These are phyloP conservation scores for Betula pendula DNA, from an alignment of 306 rosid species.

Conservation along the genomic window DNA sequence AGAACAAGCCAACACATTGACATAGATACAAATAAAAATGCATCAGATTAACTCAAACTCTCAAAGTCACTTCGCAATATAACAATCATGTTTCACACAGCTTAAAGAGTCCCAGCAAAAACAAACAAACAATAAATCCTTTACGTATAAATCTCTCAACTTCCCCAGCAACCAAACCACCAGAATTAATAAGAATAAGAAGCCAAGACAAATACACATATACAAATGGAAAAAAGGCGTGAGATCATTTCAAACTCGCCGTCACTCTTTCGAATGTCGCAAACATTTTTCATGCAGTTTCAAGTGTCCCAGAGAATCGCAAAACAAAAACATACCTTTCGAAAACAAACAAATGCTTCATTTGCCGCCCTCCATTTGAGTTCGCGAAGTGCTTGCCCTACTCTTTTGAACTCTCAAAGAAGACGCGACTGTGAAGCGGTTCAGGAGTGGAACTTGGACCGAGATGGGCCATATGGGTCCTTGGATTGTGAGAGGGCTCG, in stretches of 20 bases:
- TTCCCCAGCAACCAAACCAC: not conserved
- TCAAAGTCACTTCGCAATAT: not conserved
- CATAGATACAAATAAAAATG: not conserved
- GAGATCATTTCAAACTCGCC: not conserved
- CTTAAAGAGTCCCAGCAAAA: not conserved
- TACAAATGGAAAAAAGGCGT: not conserved
- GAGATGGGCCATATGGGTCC: too few species aligned
- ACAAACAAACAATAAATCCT: not conserved
- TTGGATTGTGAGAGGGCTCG: not conserved
- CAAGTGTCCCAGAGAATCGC: not conserved
- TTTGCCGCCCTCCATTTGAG: not conserved
- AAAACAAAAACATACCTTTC: not conserved
- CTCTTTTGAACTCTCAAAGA: not conserved
- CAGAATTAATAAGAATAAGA: not conserved
- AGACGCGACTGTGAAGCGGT: not conserved
- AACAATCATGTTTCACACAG: not conserved
- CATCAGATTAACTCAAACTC: not conserved
- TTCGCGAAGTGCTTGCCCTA: not conserved
- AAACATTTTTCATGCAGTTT: not conserved
- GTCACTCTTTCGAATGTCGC: not conserved
- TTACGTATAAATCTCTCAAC: not conserved
- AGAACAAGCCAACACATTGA: not conserved
- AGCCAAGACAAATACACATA: not conserved
- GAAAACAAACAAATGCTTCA: not conserved
- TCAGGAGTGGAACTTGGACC: not conserved